Base-by-base conservation (phyloP, 352 stramenopile species). In the Globisporangium rhizosaccharum region DNA sequence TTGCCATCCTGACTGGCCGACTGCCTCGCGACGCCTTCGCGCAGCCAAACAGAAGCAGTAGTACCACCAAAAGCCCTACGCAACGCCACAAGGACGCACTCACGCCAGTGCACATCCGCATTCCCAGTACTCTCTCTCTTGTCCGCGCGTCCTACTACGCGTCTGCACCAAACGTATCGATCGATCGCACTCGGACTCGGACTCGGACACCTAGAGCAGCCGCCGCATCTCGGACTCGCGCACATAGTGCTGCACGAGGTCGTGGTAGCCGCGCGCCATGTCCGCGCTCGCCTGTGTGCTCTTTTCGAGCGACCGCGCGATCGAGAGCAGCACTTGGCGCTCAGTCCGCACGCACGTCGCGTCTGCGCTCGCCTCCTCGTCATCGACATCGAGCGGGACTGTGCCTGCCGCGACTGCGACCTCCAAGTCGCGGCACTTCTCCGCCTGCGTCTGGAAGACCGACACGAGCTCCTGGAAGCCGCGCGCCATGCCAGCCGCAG, bases 251-350 rank as follows among this genome's bases (percentile, higher is more conserved):
- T 44, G 65, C 42, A 78, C 65, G 12, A 81, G 62, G 20, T 77
- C 70, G 41, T 71, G 62, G 50, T 78, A 81, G 2, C 72, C 72
- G 33, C 71, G 59, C 2, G 72, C 72, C 69, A 81, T 67, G 54
- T 81, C 70, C 15, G 70, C 67, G 11, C 70, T 76, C 45, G 72
- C 70, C 33, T 62, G 69, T 42, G 72, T 81, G 57, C 67, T 78
- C 51, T 80, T 70, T 62, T 80, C 72, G 23, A 80, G 63, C 33
- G 72, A 72, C 41, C 61, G 62, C 18, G 72, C 72, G 23, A 80
- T 68, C 17, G 69, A 54, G 51, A 75, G 48, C 56, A 80, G 37
- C 60, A 77, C 67, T 6, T 53, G 57, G 7, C 67, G 67, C 61
- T 80, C 63, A 8, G 33, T 39, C 33, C 33, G 33, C 33, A 39